Conservation (phyloP, 2,329 filamentous ascomycete species). For the Aspergillus neoniger region DNA sequence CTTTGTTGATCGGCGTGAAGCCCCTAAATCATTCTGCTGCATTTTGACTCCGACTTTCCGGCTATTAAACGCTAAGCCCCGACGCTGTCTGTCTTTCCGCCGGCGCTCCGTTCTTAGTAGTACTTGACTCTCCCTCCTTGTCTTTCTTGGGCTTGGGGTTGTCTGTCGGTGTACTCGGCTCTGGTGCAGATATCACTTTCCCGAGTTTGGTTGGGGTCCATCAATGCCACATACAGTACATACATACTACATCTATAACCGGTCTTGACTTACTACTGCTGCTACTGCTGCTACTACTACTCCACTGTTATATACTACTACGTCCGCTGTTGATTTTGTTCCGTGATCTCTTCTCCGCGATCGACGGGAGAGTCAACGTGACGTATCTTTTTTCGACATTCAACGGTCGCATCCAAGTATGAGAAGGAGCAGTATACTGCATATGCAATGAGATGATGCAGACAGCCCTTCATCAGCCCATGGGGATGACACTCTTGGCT, state of each 20-base stretch:
- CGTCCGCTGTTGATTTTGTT: constrained; percentile 6
- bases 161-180: neutral
- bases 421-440: constrained; percentile 25
- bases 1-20: neutral
- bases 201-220: constrained; percentile 12
- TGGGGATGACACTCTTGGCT: constrained; percentile 35
- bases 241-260: too few relatives aligned
- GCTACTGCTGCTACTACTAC: too few relatives aligned
- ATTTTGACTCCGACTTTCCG: neutral
- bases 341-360: neutral
- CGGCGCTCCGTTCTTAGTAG: neutral
- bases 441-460: constrained; percentile 38
- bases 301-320: neutral
- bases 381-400: neutral
- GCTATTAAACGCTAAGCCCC: neutral
- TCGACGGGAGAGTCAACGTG: neutral
- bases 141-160: neutral
- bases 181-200: constrained; percentile 5
- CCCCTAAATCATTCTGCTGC: neutral
- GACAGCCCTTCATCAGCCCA: constrained; percentile 33
- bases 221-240: constrained; percentile 15
- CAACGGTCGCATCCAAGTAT: constrained; percentile 24
- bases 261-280: too few relatives aligned
- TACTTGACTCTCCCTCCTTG: neutral
- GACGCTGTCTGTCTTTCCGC: neutral